Conservation (phyloP, 805 yeast species). For the Kluyveromyces lactis region DNA sequence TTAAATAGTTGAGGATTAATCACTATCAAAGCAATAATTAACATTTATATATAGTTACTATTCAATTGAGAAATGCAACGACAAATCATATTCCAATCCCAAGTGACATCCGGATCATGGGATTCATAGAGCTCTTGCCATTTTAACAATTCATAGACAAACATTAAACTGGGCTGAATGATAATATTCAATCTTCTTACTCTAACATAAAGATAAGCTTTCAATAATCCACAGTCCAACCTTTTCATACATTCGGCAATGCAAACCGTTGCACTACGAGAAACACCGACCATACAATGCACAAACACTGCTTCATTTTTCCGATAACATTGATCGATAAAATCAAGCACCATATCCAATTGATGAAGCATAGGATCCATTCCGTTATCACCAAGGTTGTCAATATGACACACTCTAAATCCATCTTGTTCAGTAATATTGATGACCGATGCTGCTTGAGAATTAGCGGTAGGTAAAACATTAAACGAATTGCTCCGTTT, state of each 20-base stretch:
- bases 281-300: constrained; percentile 94
- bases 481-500: constrained; percentile 2
- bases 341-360: constrained; percentile 55
- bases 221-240: constrained; percentile 53
- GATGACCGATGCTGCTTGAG: neutral
- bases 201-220: constrained; percentile 82
- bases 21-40: too few species aligned
- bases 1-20: too few species aligned
- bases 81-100: constrained; percentile 85
- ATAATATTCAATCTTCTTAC: constrained; percentile 85
- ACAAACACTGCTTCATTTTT: constrained; percentile 52
- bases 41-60: constrained; percentile 43
- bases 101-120: constrained; percentile 30
- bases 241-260: constrained; percentile 91
- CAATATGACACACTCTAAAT: constrained; percentile 41
- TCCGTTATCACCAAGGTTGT: constrained; percentile 84
- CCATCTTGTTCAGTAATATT: constrained; percentile 21
- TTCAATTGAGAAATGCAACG: constrained; percentile 75
- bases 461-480: neutral
- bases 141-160: constrained; percentile 83
- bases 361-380: constrained; percentile 63
- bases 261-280: constrained; percentile 90
- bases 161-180: constrained; percentile 86
- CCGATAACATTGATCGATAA: constrained; percentile 47
- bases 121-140: constrained; percentile 28